Percentiles rank a stretch among this genome's conserved stretches.
Evolutionary conservation across 345 rosid genomes (phyloP).

Genomic region (Linum usitatissimum): DNA sequence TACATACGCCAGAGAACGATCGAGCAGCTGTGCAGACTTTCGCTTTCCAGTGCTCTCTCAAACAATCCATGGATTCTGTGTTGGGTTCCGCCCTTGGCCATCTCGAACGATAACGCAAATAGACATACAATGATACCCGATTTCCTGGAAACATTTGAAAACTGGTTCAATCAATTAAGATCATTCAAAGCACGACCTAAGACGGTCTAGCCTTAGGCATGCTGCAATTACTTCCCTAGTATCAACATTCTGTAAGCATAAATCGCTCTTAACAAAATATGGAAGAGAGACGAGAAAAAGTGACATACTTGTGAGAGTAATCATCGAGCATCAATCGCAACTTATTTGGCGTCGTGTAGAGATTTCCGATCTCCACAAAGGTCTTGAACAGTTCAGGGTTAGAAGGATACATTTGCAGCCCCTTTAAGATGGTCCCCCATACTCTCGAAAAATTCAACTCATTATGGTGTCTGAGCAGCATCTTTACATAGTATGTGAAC

Average conservation of each 20-base stretch:
- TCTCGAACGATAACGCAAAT: conserved; percentile 69
- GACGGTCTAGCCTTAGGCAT: no score
- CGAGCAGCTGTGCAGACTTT: conserved; percentile 36
- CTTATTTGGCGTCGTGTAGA: conserved; percentile 65
- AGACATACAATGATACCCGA: conserved; percentile 66
- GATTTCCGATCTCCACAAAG: conserved; percentile 57
- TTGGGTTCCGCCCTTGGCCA: conserved; percentile 48
- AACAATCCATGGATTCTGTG: conserved; percentile 77
- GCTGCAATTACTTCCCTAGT: no score
- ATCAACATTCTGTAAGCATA: no score
- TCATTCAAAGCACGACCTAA: no score
- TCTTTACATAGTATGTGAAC: conserved; percentile 42
- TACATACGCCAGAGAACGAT: conserved; percentile 85
- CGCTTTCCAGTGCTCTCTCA: conserved; percentile 76
- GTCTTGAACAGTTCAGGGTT: conserved; percentile 51
- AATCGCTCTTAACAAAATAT: not conserved
- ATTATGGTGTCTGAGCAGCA: conserved; percentile 62
- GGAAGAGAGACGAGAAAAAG: not conserved
- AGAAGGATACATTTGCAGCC: conserved; percentile 69
- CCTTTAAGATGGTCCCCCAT: conserved; percentile 63
- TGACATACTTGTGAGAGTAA: conserved; percentile 47
- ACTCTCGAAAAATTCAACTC: conserved; percentile 44
- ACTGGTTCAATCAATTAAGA: not conserved
- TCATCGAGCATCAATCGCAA: conserved; percentile 63
- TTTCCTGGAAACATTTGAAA: conserved; percentile 33